Conservation (phyloP, 2,329 filamentous ascomycete species). For the Shiraia sp. region DNA sequence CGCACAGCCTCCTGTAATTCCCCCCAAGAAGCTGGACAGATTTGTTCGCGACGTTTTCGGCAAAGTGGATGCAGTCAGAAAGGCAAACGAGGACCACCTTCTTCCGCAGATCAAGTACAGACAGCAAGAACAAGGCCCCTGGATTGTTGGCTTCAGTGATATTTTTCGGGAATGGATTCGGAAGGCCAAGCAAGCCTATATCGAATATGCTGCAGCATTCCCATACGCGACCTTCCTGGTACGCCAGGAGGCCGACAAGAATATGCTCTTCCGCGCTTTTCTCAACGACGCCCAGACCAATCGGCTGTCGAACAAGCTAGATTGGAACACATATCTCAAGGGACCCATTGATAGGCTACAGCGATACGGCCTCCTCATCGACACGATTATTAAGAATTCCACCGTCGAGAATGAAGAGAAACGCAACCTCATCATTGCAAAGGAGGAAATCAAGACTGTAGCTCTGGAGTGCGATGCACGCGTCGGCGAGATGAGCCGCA, state of each 20-base stretch:
- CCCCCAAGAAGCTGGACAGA: conserved; percentile 73
- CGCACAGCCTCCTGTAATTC: conserved; percentile 78
- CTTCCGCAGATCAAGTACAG: conserved; percentile 94
- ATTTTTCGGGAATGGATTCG: conserved; percentile 98
- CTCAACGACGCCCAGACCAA: conserved; percentile 79
- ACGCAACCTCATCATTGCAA: conserved; percentile 77
- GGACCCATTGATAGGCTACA: conserved; percentile 90
- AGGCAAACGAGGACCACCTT: conserved; percentile 90
- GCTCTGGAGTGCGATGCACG: conserved; percentile 89
- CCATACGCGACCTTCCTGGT: conserved; percentile 82
- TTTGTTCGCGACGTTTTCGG: conserved; percentile 89
- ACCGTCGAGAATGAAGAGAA: conserved; percentile 86
- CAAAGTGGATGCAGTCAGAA: conserved; percentile 83
- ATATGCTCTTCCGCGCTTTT: conserved; percentile 84
- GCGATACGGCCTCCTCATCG: conserved; percentile 81
- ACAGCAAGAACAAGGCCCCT: conserved; percentile 94
- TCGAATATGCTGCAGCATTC: conserved; percentile 88
- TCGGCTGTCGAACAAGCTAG: conserved; percentile 77
- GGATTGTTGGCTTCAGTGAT: conserved; percentile 91
- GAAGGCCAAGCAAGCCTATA: conserved; percentile 85
- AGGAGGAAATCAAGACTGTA: conserved; percentile 88
- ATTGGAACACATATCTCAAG: conserved; percentile 94
- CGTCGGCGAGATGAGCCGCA: conserved; percentile 89
- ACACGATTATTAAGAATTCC: conserved; percentile 84
- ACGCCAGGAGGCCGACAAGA: conserved; percentile 80